These are phyloP conservation scores for Curvularia eragrostidis DNA, from an alignment of 2,329 filamentous ascomycete genomes.

Conservation along the genomic window DNA sequence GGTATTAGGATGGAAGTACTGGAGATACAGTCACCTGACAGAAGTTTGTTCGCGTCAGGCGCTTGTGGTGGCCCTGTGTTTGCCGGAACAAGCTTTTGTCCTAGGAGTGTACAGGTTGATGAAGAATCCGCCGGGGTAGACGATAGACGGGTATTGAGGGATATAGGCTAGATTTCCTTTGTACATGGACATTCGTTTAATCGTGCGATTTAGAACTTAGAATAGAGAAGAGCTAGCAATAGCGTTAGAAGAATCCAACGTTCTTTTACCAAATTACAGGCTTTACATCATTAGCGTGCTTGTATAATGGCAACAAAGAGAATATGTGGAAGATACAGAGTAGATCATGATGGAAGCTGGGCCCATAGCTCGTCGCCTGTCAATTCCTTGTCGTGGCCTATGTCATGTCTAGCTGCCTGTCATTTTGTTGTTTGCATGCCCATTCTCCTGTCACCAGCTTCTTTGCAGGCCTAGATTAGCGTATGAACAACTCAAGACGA, in stretches of 20 bases:
- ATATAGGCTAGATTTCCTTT: constrained; percentile 4
- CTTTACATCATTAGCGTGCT: background rate
- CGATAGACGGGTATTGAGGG: background rate
- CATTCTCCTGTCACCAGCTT: background rate
- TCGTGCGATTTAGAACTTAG: background rate
- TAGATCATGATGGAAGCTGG: too few species aligned
- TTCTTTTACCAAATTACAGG: background rate
- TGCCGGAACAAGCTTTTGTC: too few species aligned
- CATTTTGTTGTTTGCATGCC: background rate
- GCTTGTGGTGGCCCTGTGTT: too few species aligned
- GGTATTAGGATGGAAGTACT: background rate
- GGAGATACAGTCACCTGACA: too few species aligned
- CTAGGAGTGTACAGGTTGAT: too few species aligned
- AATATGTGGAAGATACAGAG: too few species aligned
- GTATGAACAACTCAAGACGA: background rate
- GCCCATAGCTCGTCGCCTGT: too few species aligned
- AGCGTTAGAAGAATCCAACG: background rate
- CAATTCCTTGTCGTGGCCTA: too few species aligned
- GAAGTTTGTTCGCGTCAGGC: too few species aligned
- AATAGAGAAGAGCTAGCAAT: background rate
- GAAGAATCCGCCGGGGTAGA: too few species aligned
- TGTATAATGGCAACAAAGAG: too few species aligned
- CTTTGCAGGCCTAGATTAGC: background rate
- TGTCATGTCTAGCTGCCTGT: background rate
- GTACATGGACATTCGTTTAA: constrained; percentile 5